These are phyloP conservation scores for Pseudonitzschia multistriata DNA, from an alignment of 108 stramenopile genomes.

Conservation along the genomic window DNA sequence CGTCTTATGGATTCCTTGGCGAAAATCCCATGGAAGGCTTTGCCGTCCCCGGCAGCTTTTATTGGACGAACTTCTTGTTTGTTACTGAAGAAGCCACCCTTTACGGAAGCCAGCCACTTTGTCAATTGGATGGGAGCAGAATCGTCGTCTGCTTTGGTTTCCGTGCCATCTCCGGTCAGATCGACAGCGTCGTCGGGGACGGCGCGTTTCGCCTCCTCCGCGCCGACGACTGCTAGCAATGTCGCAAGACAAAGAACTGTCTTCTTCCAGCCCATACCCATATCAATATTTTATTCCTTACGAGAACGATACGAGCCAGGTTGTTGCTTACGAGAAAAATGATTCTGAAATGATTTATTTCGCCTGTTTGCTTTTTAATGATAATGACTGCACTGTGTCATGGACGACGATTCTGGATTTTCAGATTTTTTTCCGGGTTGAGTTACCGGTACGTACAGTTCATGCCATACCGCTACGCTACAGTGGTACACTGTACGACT, in stretches of 20 bases:
- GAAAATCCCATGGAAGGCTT: constrained; percentile 29
- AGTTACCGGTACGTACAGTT: too few relatives aligned
- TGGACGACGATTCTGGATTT: too few relatives aligned
- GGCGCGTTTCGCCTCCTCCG: not conserved
- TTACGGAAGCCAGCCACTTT: constrained; percentile 20
- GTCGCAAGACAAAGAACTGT: not conserved
- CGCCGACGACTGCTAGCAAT: not conserved
- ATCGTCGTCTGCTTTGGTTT: not conserved
- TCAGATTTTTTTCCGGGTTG: too few relatives aligned
- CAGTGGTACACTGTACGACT: too few relatives aligned
- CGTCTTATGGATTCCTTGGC: constrained; percentile 38
- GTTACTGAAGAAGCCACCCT: constrained; percentile 37
- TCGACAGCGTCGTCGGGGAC: not conserved
- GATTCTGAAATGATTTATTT: not conserved
- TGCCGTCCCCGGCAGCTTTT: not conserved
- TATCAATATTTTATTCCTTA: not conserved
- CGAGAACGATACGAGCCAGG: not conserved
- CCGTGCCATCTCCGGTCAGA: not conserved
- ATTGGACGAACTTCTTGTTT: constrained; percentile 32
- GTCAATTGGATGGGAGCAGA: constrained; percentile 9
- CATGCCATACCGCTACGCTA: too few relatives aligned
- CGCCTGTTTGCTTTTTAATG: not conserved
- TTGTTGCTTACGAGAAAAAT: not conserved
- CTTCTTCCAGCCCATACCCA: constrained; percentile 8
- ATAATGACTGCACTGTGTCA: not conserved